phyloP scores from a whole-genome alignment of 2,329 filamentous ascomycete species.

The Ophiostoma sp. region DNA sequence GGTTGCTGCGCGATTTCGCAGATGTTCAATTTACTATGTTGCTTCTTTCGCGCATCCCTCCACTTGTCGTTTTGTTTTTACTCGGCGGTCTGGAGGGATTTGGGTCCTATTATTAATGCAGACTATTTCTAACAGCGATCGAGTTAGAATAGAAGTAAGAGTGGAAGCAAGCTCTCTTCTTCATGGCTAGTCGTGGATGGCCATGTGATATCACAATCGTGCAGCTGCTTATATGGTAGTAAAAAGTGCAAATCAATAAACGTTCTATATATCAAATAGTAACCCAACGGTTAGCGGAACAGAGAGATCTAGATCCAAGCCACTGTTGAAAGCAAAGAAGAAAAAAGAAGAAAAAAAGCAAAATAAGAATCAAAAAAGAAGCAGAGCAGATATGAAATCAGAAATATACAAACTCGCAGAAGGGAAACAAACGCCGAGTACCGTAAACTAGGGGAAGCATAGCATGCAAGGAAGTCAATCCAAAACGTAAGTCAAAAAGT shows the following conservation, averaged over 20 bases:
- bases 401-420: constrained; percentile 12
- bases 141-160: no score
- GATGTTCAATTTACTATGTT: not conserved
- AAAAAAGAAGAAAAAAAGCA: no score
- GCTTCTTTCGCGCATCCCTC: not conserved
- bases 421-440: constrained; percentile 16
- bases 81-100: not conserved
- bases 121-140: not conserved
- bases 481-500: not conserved
- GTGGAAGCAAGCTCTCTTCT: no score
- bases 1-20: not conserved
- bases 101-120: not conserved
- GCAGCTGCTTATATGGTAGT: not conserved
- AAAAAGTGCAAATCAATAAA: not conserved
- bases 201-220: not conserved
- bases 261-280: not conserved
- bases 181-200: no score
- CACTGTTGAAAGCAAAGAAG: not conserved
- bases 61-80: not conserved
- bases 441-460: not conserved
- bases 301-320: not conserved
- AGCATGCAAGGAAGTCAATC: not conserved
- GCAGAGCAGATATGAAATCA: not conserved
- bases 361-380: not conserved
- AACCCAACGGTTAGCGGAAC: not conserved